Percentiles rank a stretch among this genome's conserved stretches.
Evolutionary conservation across 805 yeast genomes (phyloP).

Genomic region (Wickerhamiella brachini): DNA sequence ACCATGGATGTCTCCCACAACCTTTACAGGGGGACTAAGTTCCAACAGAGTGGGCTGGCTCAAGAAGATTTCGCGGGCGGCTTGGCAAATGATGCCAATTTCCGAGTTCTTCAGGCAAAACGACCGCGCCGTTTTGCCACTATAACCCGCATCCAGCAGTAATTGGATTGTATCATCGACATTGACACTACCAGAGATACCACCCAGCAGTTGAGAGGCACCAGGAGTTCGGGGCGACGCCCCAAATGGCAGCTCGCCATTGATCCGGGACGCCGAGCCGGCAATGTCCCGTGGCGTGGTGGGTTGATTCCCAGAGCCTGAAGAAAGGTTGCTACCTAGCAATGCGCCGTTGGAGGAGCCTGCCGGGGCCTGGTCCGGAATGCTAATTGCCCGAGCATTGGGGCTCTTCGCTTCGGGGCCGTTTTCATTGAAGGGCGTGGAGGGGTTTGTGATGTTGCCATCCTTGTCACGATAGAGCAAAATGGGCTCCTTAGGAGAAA

Average conservation of each 20-base stretch:
- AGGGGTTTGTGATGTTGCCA: conserved; percentile 20
- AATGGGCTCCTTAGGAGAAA: conserved; percentile 61
- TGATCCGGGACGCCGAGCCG: conserved; percentile 5
- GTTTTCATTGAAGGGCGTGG: conserved; percentile 10
- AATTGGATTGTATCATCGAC: conserved; percentile 85
- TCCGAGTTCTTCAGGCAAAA: conserved; percentile 81
- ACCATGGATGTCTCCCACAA: conserved; percentile 93
- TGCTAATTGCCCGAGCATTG: not conserved
- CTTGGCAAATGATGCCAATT: conserved; percentile 71
- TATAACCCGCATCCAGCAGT: conserved; percentile 87
- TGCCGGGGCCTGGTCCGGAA: not conserved
- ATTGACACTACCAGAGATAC: conserved; percentile 29
- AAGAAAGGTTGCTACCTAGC: not conserved
- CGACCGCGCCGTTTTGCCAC: conserved; percentile 81
- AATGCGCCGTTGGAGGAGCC: not conserved
- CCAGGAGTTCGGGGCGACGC: conserved; percentile 18
- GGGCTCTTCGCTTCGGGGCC: not conserved
- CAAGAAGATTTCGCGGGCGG: conserved; percentile 78
- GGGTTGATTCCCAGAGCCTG: not conserved
- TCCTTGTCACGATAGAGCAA: conserved; percentile 40
- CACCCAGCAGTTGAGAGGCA: conserved; percentile 21
- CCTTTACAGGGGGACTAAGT: conserved; percentile 72
- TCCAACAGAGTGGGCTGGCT: conserved; percentile 85
- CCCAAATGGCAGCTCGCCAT: conserved; percentile 18
- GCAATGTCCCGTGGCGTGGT: not conserved